Percentiles rank a stretch among this genome's conserved stretches.
These are phyloP conservation scores for Kazachstania psychrophila DNA, from an alignment of 805 yeast species.

Conservation along the genomic window DNA sequence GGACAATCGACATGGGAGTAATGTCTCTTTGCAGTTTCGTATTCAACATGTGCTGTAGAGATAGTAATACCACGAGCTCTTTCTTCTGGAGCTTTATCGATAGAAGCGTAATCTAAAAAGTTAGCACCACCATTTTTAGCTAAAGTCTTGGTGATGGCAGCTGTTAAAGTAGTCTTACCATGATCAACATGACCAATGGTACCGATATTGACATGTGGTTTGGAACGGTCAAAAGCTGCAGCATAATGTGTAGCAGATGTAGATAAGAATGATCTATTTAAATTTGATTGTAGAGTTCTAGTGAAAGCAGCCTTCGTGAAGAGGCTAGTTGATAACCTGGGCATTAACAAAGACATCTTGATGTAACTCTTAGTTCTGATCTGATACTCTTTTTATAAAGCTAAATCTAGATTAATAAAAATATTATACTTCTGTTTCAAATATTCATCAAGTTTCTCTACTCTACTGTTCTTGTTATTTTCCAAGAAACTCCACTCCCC, in stretches of 20 bases:
- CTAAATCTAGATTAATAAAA: no score
- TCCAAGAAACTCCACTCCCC: background rate
- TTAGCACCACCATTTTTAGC: conserved; percentile 82
- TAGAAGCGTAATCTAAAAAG: conserved; percentile 86
- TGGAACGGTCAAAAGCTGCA: conserved; percentile 80
- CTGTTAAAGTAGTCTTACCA: conserved; percentile 96
- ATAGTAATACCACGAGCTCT: conserved; percentile 99
- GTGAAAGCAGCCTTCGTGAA: background rate
- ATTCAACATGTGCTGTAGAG: conserved; percentile 96
- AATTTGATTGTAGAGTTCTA: background rate
- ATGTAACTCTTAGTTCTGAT: no score
- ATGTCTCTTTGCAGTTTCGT: conserved; percentile 90
- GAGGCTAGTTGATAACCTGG: conserved; percentile 11
- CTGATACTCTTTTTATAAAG: no score
- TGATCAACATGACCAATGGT: conserved; percentile 99
- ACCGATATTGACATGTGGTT: conserved; percentile 95
- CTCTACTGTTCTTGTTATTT: no score
- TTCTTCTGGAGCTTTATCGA: conserved; percentile 98
- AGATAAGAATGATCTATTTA: background rate
- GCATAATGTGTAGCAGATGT: conserved; percentile 32
- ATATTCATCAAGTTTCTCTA: no score
- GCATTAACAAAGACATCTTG: conserved; percentile 14
- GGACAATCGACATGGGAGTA: conserved; percentile 98
- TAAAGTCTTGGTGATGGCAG: conserved; percentile 94
- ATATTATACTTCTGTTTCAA: no score